Evolutionary conservation across 208 protist species (phyloP), one percentile per base, ranked within the genome.

Genomic region (Trypanosoma platydactyli): DNA sequence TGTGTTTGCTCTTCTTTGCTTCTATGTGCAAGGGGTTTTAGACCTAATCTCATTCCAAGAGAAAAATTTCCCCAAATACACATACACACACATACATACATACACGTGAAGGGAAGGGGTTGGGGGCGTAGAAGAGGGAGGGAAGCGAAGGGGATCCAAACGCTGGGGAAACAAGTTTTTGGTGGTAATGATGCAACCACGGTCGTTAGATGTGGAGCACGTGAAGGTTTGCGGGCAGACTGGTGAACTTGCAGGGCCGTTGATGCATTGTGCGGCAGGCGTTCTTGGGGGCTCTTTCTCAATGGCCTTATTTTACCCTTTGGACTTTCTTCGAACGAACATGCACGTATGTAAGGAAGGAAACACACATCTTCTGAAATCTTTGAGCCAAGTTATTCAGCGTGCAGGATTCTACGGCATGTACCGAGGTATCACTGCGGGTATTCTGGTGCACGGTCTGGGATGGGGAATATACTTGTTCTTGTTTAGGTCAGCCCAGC

Each of bases 261-360:
- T 81, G 80, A 83, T 90, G 74, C 89, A 95, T 70, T 81, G 81
- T 38, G 69, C 64, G 6, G 86, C 89, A 12, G 89, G 86, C 24
- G 61, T 89, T n/a, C 42, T 87, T 42, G 86, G 86, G 35, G 86
- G 83, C 18, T 81, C 79, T 6, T 56, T 83, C 5, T 76, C 89
- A 3, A 92, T 81, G 72, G 79, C 83, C 57, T 45, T 87, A 38
- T 95, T 95, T 67, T 95, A 95, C 64, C 89, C 89, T 2, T 76
- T 95, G 3, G 89, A 95, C 66, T 89, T 92, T 63, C 65, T 92
- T 1, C 83, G 89, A 46, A 95, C 89, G 3, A 76, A 84, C n/a
- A 87, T 84, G 84, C 86, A 95, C 53, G 58, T 87, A n/a, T 79
- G 81, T 60, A 76, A 88, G 58, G 76, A 78, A 51, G 75, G 60